Conservation (phyloP, 306 rosid species). For the Quercus wislizeni region DNA sequence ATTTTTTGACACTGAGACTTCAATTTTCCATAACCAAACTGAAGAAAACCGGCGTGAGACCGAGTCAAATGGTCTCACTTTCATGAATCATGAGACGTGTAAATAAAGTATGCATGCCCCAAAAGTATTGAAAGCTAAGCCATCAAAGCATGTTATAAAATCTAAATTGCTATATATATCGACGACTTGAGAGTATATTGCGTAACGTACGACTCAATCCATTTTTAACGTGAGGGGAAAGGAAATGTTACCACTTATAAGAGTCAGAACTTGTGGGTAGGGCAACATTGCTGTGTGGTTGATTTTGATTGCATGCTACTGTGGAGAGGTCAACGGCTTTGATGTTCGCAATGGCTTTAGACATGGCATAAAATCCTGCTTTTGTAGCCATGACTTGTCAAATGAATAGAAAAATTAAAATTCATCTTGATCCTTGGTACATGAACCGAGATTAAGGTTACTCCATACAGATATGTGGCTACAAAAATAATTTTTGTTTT, state of each 20-base stretch:
- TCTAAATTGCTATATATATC: background rate
- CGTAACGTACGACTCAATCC: constrained; percentile 11
- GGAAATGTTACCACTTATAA: constrained; percentile 9
- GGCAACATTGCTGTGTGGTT: background rate
- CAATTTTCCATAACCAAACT: background rate
- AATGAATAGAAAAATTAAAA: constrained; percentile 4
- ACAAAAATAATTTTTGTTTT: background rate
- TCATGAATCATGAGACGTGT: background rate
- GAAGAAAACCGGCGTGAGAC: background rate
- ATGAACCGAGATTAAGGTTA: background rate
- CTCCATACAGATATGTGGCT: background rate
- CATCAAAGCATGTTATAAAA: background rate
- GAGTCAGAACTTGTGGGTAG: constrained; percentile 2
- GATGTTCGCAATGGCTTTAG: constrained; percentile 3
- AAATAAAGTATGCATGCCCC: background rate
- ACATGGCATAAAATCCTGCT: constrained; percentile 1
- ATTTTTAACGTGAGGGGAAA: constrained; percentile 35
- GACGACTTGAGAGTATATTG: background rate
- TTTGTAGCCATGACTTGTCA: constrained; percentile 15
- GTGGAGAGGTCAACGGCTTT: constrained; percentile 10
- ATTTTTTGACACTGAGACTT: background rate
- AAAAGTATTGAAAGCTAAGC: background rate
- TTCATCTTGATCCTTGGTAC: background rate
- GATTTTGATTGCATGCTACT: background rate
- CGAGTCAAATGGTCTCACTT: background rate